Evolutionary conservation across 2,329 filamentous ascomycete genomes (phyloP).

Genomic region (Calonectria pteridis): DNA sequence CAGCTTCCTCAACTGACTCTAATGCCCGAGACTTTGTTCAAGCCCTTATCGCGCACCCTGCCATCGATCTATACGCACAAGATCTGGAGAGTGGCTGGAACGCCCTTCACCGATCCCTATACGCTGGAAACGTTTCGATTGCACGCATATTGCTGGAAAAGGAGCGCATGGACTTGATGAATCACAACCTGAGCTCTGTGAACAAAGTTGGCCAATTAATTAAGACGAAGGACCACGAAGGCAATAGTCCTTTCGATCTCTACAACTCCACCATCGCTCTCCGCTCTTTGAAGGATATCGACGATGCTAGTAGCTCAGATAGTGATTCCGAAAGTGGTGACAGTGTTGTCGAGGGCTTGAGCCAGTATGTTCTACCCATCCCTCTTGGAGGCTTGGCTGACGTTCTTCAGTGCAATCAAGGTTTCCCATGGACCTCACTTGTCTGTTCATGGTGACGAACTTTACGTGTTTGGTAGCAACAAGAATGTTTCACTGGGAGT

Average conservation of each 20-base stretch:
- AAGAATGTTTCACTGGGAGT: slow-evolving; percentile 94
- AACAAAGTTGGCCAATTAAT: slow-evolving; percentile 81
- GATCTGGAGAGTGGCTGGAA: slow-evolving; percentile 97
- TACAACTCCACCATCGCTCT: slow-evolving; percentile 89
- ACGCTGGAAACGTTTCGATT: slow-evolving; percentile 88
- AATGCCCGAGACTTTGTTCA: slow-evolving; percentile 81
- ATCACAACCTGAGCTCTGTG: slow-evolving; percentile 70
- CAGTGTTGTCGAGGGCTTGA: slow-evolving; percentile 47
- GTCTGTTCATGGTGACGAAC: slow-evolving; percentile 75
- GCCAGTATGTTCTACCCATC: slow-evolving; percentile 44
- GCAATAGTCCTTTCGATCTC: slow-evolving; percentile 93
- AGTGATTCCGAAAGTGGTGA: slow-evolving; percentile 69
- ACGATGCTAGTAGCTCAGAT: slow-evolving; percentile 62
- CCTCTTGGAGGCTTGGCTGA: slow-evolving; percentile 18
- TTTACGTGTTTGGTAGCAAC: slow-evolving; percentile 96
- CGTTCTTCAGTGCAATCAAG: slow-evolving; percentile 38
- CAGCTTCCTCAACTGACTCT: slow-evolving; percentile 79
- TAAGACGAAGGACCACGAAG: slow-evolving; percentile 95
- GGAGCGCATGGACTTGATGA: slow-evolving; percentile 74
- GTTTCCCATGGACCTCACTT: slow-evolving; percentile 31
- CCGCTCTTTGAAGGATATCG: slow-evolving; percentile 70
- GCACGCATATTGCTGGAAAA: slow-evolving; percentile 85
- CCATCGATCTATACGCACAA: slow-evolving; percentile 87
- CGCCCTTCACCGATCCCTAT: slow-evolving; percentile 89
- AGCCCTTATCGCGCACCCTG: slow-evolving; percentile 83